Evolutionary conservation across 768 basidiomycete genomes (phyloP).

Genomic region (Favolaschia claudopus): DNA sequence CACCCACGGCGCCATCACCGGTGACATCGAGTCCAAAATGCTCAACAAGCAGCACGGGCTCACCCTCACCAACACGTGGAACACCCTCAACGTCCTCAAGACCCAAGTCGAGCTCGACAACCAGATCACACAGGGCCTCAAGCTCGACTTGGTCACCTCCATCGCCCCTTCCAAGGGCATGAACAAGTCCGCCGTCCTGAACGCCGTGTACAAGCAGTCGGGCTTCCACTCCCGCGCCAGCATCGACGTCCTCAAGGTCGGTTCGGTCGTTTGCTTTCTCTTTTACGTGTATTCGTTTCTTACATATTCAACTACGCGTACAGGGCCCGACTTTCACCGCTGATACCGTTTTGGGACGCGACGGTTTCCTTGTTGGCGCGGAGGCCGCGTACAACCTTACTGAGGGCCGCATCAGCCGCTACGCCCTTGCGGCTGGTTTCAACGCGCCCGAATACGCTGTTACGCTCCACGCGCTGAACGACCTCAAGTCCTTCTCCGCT

Average conservation of each 20-base stretch:
- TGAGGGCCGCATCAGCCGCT: constrained; percentile 90
- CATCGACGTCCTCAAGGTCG: constrained; percentile 94
- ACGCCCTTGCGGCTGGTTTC: constrained; percentile 92
- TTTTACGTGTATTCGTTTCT: constrained; percentile 3
- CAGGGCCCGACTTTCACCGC: constrained; percentile 98
- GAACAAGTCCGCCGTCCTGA: constrained; percentile 82
- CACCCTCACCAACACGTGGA: constrained; percentile 95
- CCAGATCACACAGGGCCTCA: constrained; percentile 96
- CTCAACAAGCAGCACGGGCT: constrained; percentile 91
- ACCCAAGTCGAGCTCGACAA: constrained; percentile 95
- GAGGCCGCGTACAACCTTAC: constrained; percentile 98
- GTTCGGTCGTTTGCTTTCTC: constrained; percentile 26
- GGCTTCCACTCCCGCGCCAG: constrained; percentile 90
- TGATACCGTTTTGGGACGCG: constrained; percentile 93
- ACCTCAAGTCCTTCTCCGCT: constrained; percentile 91
- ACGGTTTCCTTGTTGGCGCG: constrained; percentile 96
- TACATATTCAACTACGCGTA: background rate
- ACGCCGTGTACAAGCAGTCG: constrained; percentile 93
- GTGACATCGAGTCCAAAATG: constrained; percentile 97
- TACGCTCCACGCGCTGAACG: constrained; percentile 93
- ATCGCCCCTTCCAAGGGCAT: constrained; percentile 86
- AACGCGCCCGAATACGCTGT: constrained; percentile 96
- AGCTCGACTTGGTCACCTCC: constrained; percentile 87
- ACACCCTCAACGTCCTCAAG: constrained; percentile 91
- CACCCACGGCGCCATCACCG: constrained; percentile 75